Percentiles rank a stretch among this genome's conserved stretches.
These are phyloP conservation scores for Wickerhamiella kurtzmanii DNA, from an alignment of 805 yeast genomes.

Conservation along the genomic window DNA sequence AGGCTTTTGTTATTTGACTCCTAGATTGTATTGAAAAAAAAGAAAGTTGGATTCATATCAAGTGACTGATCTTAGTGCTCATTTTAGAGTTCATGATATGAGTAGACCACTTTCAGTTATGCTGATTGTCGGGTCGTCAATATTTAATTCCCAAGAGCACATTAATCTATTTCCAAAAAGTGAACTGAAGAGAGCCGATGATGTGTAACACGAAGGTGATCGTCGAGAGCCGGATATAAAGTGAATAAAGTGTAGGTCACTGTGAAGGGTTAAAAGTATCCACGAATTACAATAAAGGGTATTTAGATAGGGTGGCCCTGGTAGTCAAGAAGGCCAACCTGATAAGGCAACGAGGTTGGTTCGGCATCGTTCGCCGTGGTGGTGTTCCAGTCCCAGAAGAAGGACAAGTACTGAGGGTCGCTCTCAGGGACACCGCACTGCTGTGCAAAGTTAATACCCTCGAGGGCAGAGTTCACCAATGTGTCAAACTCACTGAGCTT, in stretches of 20 bases:
- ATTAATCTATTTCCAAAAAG: neutral
- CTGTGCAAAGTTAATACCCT: conserved; percentile 5
- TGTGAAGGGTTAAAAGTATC: no score
- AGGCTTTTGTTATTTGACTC: neutral
- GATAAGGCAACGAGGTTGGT: neutral
- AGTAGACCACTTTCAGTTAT: no score
- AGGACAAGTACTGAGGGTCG: conserved; percentile 16
- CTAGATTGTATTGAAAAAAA: no score
- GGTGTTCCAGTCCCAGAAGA: conserved; percentile 21
- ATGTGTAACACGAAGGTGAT: no score
- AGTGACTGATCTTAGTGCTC: no score
- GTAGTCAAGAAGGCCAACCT: neutral
- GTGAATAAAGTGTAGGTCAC: no score
- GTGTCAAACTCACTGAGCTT: conserved; percentile 21
- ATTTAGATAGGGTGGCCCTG: neutral
- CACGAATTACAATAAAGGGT: no score
- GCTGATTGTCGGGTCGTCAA: no score
- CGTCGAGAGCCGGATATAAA: no score
- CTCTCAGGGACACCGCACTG: conserved; percentile 12
- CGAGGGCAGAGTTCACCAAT: conserved; percentile 9
- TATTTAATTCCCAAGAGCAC: no score
- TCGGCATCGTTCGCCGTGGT: conserved; percentile 11
- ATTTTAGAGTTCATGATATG: no score
- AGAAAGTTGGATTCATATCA: no score
- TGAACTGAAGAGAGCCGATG: neutral